Evolutionary conservation across 2,329 filamentous ascomycete genomes (phyloP).

Genomic region (Ceratocystis albifundus): DNA sequence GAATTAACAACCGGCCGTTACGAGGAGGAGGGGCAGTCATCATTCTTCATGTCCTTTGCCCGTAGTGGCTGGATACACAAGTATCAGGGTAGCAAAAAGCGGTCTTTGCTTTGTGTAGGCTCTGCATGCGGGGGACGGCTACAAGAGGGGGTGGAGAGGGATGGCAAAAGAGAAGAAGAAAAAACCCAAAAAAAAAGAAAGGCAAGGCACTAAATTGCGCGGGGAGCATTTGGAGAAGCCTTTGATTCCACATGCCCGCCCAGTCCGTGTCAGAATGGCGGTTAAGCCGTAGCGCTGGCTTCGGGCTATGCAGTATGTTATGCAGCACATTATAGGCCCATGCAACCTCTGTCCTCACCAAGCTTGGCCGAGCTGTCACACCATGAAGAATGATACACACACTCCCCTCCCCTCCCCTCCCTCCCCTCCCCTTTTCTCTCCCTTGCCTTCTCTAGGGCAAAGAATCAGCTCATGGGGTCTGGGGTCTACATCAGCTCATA

Average conservation of each 20-base stretch:
- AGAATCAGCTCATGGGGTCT: background rate
- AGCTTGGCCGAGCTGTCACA: background rate
- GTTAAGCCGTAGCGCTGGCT: background rate
- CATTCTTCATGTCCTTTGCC: background rate
- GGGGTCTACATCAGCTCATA: background rate
- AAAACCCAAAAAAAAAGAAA: background rate
- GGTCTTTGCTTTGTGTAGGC: background rate
- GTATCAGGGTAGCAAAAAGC: background rate
- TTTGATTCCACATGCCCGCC: background rate
- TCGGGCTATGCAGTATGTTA: background rate
- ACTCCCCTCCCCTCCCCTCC: background rate
- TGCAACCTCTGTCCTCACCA: background rate
- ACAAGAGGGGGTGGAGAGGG: background rate
- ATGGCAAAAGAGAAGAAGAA: too few relatives aligned
- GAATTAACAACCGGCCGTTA: background rate
- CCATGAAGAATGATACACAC: background rate
- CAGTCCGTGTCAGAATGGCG: background rate
- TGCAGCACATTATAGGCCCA: background rate
- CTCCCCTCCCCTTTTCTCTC: background rate
- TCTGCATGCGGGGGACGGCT: background rate
- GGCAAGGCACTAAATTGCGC: background rate
- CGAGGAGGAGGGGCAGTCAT: background rate
- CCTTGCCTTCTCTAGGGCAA: background rate
- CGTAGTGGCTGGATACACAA: background rate
- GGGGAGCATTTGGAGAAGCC: background rate